A percentile compares a stretch with the other conserved stretches of the same genome.
Evolutionary conservation across 1,139 yeast species (phyloP).

Genomic region (Pichia sp.): DNA sequence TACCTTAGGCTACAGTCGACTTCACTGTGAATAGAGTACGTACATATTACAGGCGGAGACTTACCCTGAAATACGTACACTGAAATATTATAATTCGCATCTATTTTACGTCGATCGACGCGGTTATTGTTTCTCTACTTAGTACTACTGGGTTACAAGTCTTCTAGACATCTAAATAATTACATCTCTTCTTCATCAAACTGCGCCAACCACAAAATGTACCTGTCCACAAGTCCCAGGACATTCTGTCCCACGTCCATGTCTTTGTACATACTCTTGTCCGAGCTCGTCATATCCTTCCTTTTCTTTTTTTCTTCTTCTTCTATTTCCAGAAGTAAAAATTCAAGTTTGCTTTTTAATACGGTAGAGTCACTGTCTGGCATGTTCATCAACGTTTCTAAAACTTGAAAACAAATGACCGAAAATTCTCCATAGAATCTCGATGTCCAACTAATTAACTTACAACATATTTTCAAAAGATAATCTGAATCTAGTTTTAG

Average conservation of each 20-base stretch:
- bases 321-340: constrained; percentile 18
- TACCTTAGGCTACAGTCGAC: too few relatives aligned
- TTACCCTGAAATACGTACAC: too few relatives aligned
- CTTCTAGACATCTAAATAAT: background rate
- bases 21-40: too few relatives aligned
- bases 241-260: constrained; percentile 18
- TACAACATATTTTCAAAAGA: constrained; percentile 24
- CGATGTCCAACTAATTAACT: constrained; percentile 29
- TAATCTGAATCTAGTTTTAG: constrained; percentile 22
- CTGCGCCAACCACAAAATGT: constrained; percentile 29
- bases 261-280: constrained; percentile 11
- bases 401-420: constrained; percentile 20
- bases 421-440: constrained; percentile 32
- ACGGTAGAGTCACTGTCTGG: constrained; percentile 20
- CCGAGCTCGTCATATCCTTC: constrained; percentile 3
- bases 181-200: constrained; percentile 15
- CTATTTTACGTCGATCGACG: too few relatives aligned
- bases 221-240: constrained; percentile 25
- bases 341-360: constrained; percentile 24
- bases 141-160: too few relatives aligned
- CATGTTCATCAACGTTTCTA: constrained; percentile 18
- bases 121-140: too few relatives aligned
- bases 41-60: too few relatives aligned
- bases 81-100: too few relatives aligned
- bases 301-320: constrained; percentile 1